Conservation (phyloP, 1,139 yeast genomes). For the Taphrina communis region DNA sequence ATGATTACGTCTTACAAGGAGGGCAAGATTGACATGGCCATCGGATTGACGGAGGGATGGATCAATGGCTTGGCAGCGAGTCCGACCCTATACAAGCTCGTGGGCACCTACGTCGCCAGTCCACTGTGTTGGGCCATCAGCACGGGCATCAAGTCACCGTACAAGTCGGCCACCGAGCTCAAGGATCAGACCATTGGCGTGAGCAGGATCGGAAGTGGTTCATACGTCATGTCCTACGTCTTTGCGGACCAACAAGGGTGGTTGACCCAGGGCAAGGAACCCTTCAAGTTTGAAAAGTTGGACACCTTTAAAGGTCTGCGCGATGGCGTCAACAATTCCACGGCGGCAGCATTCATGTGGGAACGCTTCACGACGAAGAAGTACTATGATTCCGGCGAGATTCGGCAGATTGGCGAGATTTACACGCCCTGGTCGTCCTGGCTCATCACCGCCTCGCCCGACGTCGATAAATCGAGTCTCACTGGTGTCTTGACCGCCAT, state of each 20-base stretch:
- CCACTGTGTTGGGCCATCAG: constrained; percentile 87
- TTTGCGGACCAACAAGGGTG: constrained; percentile 65
- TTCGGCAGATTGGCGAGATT: constrained; percentile 82
- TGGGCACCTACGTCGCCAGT: constrained; percentile 82
- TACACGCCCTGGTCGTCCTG: constrained; percentile 98
- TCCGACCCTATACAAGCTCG: constrained; percentile 64
- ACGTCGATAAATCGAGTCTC: constrained; percentile 51
- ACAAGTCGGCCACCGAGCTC: constrained; percentile 61
- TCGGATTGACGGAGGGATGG: constrained; percentile 91
- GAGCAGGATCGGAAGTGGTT: constrained; percentile 89
- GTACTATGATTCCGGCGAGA: constrained; percentile 78
- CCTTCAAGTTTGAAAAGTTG: constrained; percentile 57
- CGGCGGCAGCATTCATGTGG: constrained; percentile 92
- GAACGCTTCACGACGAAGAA: constrained; percentile 87
- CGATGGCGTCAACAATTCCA: constrained; percentile 70
- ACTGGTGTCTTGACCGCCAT: constrained; percentile 60
- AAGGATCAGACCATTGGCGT: constrained; percentile 73
- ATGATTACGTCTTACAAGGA: constrained; percentile 73
- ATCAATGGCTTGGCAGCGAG: constrained; percentile 81
- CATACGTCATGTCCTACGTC: constrained; percentile 88
- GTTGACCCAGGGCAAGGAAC: constrained; percentile 49
- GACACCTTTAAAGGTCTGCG: constrained; percentile 76
- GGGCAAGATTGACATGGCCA: constrained; percentile 69
- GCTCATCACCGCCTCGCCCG: constrained; percentile 68
- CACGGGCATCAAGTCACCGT: constrained; percentile 69